Conservation (phyloP, 768 basidiomycete species). For the Lentinus tigrinus region DNA sequence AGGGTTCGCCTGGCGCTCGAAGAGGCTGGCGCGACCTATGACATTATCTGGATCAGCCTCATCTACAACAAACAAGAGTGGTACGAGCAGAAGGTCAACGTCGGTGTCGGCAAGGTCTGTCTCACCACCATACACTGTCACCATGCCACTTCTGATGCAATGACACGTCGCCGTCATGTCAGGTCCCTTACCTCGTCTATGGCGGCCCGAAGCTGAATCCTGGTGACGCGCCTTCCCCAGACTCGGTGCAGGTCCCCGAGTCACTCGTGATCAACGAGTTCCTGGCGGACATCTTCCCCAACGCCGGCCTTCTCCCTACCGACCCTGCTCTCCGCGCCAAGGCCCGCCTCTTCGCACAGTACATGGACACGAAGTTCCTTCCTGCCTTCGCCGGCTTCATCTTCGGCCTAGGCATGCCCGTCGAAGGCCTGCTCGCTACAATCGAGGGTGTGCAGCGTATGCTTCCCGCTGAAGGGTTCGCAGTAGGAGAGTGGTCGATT, state of each 20-base stretch:
- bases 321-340: constrained; percentile 57
- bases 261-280: constrained; percentile 67
- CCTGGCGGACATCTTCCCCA: constrained; percentile 56
- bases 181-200: constrained; percentile 61
- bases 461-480: constrained; percentile 48
- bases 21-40: constrained; percentile 50
- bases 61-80: constrained; percentile 59
- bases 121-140: too few species aligned
- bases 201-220: constrained; percentile 57
- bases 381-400: constrained; percentile 39
- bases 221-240: constrained; percentile 51
- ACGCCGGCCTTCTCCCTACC: constrained; percentile 47
- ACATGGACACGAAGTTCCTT: constrained; percentile 43
- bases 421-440: constrained; percentile 40
- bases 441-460: constrained; percentile 48
- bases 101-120: constrained; percentile 52
- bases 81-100: constrained; percentile 65
- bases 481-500: constrained; percentile 45
- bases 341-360: constrained; percentile 62
- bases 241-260: constrained; percentile 59
- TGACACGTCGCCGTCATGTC: constrained; percentile 20
- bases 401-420: constrained; percentile 36
- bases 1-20: constrained; percentile 57
- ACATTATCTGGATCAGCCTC: constrained; percentile 57
- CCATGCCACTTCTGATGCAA: neutral